Percentiles rank a stretch among this genome's conserved stretches.
Evolutionary conservation across 257 asterid species (phyloP).

Genomic region (Solanum clarkiae): DNA sequence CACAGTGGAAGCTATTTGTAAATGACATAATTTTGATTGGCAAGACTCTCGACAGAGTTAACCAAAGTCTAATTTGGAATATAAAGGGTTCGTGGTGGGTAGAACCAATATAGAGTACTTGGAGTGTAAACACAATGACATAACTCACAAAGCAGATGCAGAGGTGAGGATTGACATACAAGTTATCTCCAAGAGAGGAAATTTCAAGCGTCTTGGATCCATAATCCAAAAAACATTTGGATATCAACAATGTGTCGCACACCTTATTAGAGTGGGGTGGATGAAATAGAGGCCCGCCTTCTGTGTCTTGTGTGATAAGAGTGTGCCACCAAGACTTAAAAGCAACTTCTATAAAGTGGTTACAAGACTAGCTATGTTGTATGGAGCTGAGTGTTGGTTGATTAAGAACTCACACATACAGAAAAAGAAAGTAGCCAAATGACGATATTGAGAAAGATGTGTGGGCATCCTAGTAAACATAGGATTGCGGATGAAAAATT

Average conservation of each 20-base stretch:
- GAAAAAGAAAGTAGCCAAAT: no score
- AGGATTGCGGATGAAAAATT: no score
- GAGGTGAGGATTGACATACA: background rate
- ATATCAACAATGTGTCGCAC: background rate
- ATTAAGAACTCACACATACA: background rate
- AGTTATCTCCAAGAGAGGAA: background rate
- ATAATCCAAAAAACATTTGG: no score
- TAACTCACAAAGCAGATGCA: background rate
- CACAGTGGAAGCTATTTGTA: no score
- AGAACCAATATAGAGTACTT: background rate
- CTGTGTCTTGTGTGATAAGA: background rate
- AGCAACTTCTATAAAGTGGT: background rate
- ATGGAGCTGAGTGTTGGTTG: background rate
- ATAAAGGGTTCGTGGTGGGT: background rate
- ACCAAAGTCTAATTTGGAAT: background rate
- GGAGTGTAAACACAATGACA: background rate
- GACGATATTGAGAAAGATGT: background rate
- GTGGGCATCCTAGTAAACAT: background rate
- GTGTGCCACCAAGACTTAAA: background rate
- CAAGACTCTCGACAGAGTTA: background rate
- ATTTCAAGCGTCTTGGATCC: background rate
- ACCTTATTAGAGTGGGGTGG: background rate
- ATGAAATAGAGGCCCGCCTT: background rate
- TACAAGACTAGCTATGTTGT: no score
- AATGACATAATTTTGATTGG: no score